Evolutionary conservation across 768 basidiomycete species (phyloP).

Genomic region (Clathrus columnatus): DNA sequence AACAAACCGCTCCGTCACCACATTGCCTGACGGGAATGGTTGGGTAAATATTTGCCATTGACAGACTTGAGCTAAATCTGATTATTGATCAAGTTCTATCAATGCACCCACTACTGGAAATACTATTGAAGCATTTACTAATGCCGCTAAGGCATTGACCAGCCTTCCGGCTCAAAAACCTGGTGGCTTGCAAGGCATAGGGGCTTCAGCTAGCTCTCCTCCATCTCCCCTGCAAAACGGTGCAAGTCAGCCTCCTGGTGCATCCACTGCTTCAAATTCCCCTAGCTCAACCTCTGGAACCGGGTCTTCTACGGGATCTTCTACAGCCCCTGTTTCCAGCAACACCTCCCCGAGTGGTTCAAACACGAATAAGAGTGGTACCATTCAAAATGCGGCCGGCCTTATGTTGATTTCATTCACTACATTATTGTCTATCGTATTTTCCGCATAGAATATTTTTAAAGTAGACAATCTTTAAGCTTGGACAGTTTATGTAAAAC

Average conservation of each 20-base stretch:
- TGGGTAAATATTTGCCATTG: conserved; percentile 16
- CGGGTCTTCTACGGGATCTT: conserved; percentile 2
- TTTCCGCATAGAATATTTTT: background rate
- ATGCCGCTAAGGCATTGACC: conserved; percentile 23
- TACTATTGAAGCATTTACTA: conserved; percentile 31
- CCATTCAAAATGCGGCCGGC: background rate
- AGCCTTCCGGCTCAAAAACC: conserved; percentile 29
- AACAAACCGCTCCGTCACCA: conserved; percentile 30
- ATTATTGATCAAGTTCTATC: conserved; percentile 29
- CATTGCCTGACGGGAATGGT: conserved; percentile 37
- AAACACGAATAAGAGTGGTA: conserved; percentile 2
- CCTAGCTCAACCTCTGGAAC: conserved; percentile 9
- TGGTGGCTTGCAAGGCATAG: conserved; percentile 33
- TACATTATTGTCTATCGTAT: background rate
- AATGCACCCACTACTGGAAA: conserved; percentile 39
- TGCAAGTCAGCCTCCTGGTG: conserved; percentile 18
- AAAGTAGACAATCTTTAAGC: background rate
- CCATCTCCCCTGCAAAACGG: conserved; percentile 33
- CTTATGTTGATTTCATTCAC: background rate
- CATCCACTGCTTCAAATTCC: background rate
- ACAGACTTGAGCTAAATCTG: background rate
- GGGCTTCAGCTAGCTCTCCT: conserved; percentile 38
- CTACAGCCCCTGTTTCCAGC: conserved; percentile 6
- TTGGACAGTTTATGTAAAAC: background rate
- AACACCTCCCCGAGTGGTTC: conserved; percentile 4